These are phyloP conservation scores for Arthroderma uncinatum DNA, from an alignment of 2,329 filamentous ascomycete species.

Conservation along the genomic window DNA sequence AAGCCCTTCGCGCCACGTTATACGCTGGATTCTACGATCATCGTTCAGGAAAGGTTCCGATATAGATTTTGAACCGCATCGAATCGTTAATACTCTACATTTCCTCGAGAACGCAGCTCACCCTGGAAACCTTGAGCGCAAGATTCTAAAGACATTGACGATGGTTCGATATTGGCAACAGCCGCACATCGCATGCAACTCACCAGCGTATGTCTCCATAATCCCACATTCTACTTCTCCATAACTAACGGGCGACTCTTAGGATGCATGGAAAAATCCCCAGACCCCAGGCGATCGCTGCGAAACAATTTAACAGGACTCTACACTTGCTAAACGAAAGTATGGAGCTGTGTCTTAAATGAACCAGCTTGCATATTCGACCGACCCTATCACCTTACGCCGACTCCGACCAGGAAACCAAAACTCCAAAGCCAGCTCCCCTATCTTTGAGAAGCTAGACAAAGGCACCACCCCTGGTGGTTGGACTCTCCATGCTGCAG, in stretches of 20 bases:
- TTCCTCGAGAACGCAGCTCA: constrained; percentile 35
- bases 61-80: constrained; percentile 29
- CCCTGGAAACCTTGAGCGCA: constrained; percentile 35
- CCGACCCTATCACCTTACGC: neutral
- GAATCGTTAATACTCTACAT: constrained; percentile 36
- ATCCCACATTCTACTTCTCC: neutral
- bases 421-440: neutral
- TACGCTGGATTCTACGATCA: constrained; percentile 36
- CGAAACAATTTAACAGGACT: constrained; percentile 35
- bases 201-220: constrained; percentile 23
- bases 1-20: constrained; percentile 44
- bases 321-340: constrained; percentile 39
- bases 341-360: constrained; percentile 33
- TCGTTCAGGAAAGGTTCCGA: constrained; percentile 31
- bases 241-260: neutral
- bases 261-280: neutral
- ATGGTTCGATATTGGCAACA: constrained; percentile 35
- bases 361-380: neutral
- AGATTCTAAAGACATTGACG: constrained; percentile 37
- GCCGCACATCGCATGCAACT: constrained; percentile 16
- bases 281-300: constrained; percentile 22
- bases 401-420: neutral
- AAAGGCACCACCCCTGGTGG: neutral
- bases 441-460: neutral
- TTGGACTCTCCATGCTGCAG: neutral